phyloP scores from a whole-genome alignment of 129 eudicot genomes.

The Glebionis coronaria region DNA sequence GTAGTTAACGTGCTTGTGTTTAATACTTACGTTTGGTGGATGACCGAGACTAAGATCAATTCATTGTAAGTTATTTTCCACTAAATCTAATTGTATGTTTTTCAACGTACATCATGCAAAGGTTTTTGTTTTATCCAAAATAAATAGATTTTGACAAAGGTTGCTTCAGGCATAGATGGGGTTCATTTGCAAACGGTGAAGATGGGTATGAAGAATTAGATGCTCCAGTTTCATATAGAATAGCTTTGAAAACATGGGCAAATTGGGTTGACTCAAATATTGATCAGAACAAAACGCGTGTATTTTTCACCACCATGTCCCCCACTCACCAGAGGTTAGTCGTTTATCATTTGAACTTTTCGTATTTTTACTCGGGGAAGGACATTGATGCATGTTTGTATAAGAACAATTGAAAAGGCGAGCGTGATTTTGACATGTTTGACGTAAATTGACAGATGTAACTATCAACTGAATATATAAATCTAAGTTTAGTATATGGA shows the following conservation, averaged over 20 bases:
- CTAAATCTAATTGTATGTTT: not conserved
- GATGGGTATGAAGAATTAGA: conserved; percentile 87
- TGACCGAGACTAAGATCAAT: conserved; percentile 73
- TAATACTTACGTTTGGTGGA: conserved; percentile 99
- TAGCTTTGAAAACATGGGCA: conserved; percentile 94
- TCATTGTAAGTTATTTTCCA: conserved; percentile 57
- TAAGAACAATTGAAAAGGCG: too few species aligned
- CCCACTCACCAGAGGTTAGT: conserved; percentile 89
- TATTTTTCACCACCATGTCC: conserved; percentile 95
- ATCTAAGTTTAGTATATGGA: not conserved
- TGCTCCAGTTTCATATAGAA: conserved; percentile 64
- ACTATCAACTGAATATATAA: too few species aligned
- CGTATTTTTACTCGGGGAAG: too few species aligned
- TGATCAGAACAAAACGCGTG: conserved; percentile 59
- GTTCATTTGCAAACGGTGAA: conserved; percentile 87
- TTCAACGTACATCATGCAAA: too few species aligned
- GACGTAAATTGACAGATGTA: too few species aligned
- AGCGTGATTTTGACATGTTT: too few species aligned
- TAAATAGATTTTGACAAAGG: too few species aligned
- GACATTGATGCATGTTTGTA: too few species aligned
- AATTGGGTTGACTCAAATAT: conserved; percentile 90
- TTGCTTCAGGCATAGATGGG: conserved; percentile 63
- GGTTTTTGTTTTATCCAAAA: too few species aligned
- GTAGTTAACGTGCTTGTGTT: conserved; percentile 70
- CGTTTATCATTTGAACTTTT: not conserved